Evolutionary conservation across 2,329 filamentous ascomycete species (phyloP), one percentile per base, ranked within the genome.

Genomic region (Cryphonectria naterciae): DNA sequence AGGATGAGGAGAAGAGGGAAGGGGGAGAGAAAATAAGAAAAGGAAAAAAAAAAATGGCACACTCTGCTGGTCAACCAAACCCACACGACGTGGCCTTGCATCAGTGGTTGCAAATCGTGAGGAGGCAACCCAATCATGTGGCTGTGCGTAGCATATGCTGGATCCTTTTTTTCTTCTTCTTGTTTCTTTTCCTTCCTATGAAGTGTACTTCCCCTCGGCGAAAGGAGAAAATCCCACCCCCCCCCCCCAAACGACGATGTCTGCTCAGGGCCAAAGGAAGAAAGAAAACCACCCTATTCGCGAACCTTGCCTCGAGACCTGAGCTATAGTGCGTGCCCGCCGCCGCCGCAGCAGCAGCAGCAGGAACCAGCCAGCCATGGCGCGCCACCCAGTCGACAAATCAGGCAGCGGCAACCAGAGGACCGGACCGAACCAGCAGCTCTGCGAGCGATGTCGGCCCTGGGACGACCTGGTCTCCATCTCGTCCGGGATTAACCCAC

Each of bases 61-160:
- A 54, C 22, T n/a, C 19, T 49, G 46, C 46, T 67, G 63, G 63
- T 28, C 62, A 35, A 49, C 46, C 46, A 49, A 49, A 49, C 46
- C 46, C 63, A 43, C 63, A 64, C 61, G 63, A 65, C 63, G 63
- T 65, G 63, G 63, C 63, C 63, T 28, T n/a, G 41, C 63, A 52
- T 65, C 63, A 65, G 63, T 65, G 63, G 63, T 43, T 65, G 63
- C 63, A 65, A 7, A 64, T n/a, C n/a, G 25, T 49, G 41, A 52
- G n/a, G 41, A 52, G n/a, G 63, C 25, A 64, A 46, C 62, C 62
- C 39, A 49, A 46, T 46, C 39, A 65, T 49, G 41, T 52, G 63
- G 63, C 41, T 52, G 63, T 37, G 43, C 63, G 63, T 52, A 49
- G 28, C 63, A 43, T 8, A 49, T 25, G 37, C n/a, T 28, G 28